Evolutionary conservation across 2,329 filamentous ascomycete species (phyloP).

Genomic region (Metarhizium album): DNA sequence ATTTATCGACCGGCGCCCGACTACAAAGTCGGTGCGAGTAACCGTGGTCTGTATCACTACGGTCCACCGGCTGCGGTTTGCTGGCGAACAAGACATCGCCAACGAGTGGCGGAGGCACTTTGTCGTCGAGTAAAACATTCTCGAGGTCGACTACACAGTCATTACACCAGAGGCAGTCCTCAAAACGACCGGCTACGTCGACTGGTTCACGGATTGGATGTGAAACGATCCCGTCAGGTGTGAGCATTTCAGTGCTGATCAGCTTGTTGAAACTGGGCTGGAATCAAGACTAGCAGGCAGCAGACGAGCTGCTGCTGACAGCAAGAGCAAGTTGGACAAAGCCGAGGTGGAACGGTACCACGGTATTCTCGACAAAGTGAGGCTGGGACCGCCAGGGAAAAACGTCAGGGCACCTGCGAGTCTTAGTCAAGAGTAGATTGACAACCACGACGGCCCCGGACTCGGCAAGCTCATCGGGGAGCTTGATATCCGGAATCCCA

Average conservation of each 20-base stretch:
- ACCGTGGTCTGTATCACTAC: no score
- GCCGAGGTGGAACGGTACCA: conserved; percentile 81
- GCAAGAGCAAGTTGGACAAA: conserved; percentile 85
- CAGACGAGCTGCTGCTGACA: conserved; percentile 52
- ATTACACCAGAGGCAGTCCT: conserved; percentile 58
- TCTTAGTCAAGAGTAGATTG: conserved; percentile 42
- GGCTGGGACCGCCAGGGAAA: not conserved
- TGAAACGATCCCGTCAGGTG: conserved; percentile 93
- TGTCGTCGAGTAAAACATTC: conserved; percentile 10
- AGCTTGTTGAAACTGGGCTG: conserved; percentile 88
- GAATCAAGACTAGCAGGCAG: conserved; percentile 56
- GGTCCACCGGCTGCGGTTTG: not conserved
- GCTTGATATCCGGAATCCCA: conserved; percentile 82
- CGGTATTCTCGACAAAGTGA: conserved; percentile 63
- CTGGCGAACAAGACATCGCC: conserved; percentile 9
- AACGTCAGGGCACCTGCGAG: conserved; percentile 18
- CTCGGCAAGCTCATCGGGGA: conserved; percentile 83
- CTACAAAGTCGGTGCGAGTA: no score
- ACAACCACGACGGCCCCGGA: conserved; percentile 84
- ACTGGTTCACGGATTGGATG: conserved; percentile 65
- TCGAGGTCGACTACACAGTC: conserved; percentile 59
- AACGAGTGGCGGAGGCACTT: conserved; percentile 10
- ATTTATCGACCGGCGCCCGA: no score
- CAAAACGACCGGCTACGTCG: conserved; percentile 59
- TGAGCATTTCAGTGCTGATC: conserved; percentile 90